These are phyloP conservation scores for Penicillium sp. DNA, from an alignment of 2,329 filamentous ascomycete species.

Conservation along the genomic window DNA sequence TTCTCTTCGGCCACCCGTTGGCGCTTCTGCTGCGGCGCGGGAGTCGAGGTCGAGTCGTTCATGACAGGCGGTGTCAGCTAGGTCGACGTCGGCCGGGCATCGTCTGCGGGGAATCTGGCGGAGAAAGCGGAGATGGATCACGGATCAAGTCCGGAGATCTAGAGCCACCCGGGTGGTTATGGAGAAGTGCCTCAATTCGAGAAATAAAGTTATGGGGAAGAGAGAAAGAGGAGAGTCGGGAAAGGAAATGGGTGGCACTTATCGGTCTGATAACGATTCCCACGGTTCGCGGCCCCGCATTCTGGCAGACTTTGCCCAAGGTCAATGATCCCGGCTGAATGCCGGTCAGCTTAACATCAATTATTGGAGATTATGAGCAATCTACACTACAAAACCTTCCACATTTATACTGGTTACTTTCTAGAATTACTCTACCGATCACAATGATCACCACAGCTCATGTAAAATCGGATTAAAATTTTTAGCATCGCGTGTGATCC, in stretches of 20 bases:
- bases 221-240: not conserved
- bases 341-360: not conserved
- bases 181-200: not conserved
- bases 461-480: too few relatives aligned
- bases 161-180: not conserved
- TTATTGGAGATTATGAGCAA: not conserved
- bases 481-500: too few relatives aligned
- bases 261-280: slow-evolving; percentile 13
- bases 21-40: slow-evolving; percentile 35
- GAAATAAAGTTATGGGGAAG: not conserved
- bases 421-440: too few relatives aligned
- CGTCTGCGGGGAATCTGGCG: slow-evolving; percentile 18
- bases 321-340: not conserved
- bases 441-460: too few relatives aligned
- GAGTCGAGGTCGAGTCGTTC: slow-evolving; percentile 31
- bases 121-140: slow-evolving; percentile 1
- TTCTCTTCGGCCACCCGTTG: slow-evolving; percentile 44
- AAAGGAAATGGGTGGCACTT: slow-evolving; percentile 1
- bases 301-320: slow-evolving; percentile 5
- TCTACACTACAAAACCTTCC: not conserved
- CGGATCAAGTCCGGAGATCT: not conserved
- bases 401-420: too few relatives aligned
- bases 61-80: slow-evolving; percentile 30
- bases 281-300: slow-evolving; percentile 15
- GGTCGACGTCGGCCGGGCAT: slow-evolving; percentile 26